Evolutionary conservation across 1,284 basidiomycete genomes (phyloP), one percentile per base, ranked within the genome.

Genomic region (Boletellus sp.): DNA sequence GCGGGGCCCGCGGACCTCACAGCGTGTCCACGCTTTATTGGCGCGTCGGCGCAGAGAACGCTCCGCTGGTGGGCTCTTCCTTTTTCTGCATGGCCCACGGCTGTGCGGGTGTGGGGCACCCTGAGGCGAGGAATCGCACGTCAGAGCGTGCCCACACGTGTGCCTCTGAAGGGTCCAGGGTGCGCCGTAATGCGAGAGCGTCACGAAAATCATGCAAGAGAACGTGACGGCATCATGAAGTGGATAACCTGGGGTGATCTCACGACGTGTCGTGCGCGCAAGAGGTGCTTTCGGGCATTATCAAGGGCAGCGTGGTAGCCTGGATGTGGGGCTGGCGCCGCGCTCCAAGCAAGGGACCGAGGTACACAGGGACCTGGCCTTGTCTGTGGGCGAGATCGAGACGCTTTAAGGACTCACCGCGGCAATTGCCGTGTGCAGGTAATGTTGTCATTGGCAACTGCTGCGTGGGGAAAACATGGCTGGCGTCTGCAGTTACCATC

Each of bases 61-160:
- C 15, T 15, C 33, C 11, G 43, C 35, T 37, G 41, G 33, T 37
- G 22, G 36, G 8, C 24, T 51, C 37, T 43, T 35, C n/a, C n/a
- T 32, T 28, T 37, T 50, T 51, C 39, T 11, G 30, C 19, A 12
- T 18, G 15, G 11, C 21, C 11, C 22, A 41, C 43, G 35, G 56
- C 53, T 52, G 49, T 57, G 53, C 53, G 47, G 40, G 47, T 60
- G 61, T 53, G 59, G 54, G 62, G 62, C 53, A 64, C 44, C 47
- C 47, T 37, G 48, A 38, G 49, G 50, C n/a, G n/a, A n/a, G n/a
- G n/a, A n/a, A n/a, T 10, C 15, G 42, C 64, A 66, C 38, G 52
- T 49, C 44, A 21, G 21, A 28, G 32, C 28, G 35, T 22, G 39
- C 49, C 19, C 44, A 24, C 50, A 52, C 41, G 26, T 39, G 22